A percentile compares a stretch with the other conserved stretches of the same genome.
These are phyloP conservation scores for Striga hermonthica DNA, from an alignment of 305 asterid genomes.

Conservation along the genomic window DNA sequence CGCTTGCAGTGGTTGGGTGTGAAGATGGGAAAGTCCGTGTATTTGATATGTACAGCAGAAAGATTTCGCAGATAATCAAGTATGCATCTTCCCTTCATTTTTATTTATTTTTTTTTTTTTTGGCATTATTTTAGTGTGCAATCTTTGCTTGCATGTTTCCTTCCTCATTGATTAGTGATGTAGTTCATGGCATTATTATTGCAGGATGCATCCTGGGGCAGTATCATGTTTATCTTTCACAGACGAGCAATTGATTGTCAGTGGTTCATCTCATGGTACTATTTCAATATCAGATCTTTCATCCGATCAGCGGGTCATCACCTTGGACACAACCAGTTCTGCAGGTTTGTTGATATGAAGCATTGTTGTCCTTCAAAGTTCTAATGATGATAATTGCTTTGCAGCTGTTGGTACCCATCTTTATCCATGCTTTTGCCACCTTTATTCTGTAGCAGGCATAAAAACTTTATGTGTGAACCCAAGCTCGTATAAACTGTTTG, in stretches of 20 bases:
- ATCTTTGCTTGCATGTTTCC: constrained; percentile 2
- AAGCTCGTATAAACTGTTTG: constrained; percentile 55
- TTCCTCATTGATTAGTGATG: constrained; percentile 3
- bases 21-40: constrained; percentile 88
- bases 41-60: constrained; percentile 94
- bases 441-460: constrained; percentile 45
- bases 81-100: constrained; percentile 29
- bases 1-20: constrained; percentile 86
- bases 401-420: constrained; percentile 18
- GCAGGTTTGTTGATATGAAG: constrained; percentile 48
- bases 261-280: constrained; percentile 84
- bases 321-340: constrained; percentile 47
- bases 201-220: constrained; percentile 86
- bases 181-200: constrained; percentile 27
- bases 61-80: constrained; percentile 78
- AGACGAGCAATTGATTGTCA: constrained; percentile 75
- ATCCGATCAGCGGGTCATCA: constrained; percentile 71
- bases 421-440: constrained; percentile 18
- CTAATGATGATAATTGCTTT: constrained; percentile 5
- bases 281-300: constrained; percentile 87
- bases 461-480: constrained; percentile 66
- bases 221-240: constrained; percentile 66
- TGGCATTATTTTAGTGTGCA: constrained; percentile 3
- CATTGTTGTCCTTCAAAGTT: background rate
- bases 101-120: background rate